phyloP scores from a whole-genome alignment of 768 basidiomycete genomes.

The Dioszegia hungarica region DNA sequence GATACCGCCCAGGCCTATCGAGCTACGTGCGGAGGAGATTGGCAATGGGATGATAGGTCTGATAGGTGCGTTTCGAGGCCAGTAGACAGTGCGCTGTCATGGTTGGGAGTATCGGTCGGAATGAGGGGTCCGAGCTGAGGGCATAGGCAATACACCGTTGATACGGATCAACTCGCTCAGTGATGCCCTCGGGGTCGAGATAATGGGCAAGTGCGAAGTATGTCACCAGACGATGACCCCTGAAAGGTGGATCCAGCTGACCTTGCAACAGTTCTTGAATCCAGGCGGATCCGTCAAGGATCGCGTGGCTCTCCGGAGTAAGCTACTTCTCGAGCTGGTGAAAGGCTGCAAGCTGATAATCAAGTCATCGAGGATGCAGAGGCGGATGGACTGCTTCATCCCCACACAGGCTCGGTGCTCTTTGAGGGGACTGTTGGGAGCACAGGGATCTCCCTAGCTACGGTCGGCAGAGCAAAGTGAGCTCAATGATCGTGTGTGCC shows the following conservation, averaged over 20 bases:
- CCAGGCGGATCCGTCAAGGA: constrained; percentile 98
- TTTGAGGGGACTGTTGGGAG: constrained; percentile 90
- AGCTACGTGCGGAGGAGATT: constrained; percentile 63
- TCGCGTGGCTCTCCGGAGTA: constrained; percentile 87
- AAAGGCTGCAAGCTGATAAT: too few relatives aligned
- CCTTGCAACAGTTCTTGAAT: constrained; percentile 85
- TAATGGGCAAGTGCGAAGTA: constrained; percentile 92
- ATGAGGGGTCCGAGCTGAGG: constrained; percentile 2
- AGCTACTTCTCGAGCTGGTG: constrained; percentile 21
- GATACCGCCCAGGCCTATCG: constrained; percentile 43
- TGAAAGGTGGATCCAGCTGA: too few relatives aligned
- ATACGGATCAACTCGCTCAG: constrained; percentile 87
- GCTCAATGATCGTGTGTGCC: too few relatives aligned
- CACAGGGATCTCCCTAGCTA: constrained; percentile 82
- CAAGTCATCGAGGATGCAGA: constrained; percentile 97
- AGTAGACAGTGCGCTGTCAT: too few relatives aligned
- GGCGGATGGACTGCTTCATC: constrained; percentile 69
- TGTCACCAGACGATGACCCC: constrained; percentile 8
- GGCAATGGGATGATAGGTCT: constrained; percentile 71
- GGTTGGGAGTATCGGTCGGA: too few relatives aligned
- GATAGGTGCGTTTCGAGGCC: constrained; percentile 73
- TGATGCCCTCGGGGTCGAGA: constrained; percentile 84
- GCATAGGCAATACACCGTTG: constrained; percentile 87
- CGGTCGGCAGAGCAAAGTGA: constrained; percentile 79
- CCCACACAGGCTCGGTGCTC: constrained; percentile 81